phyloP scores from a whole-genome alignment of 176 grass and related monocot species.

The Dactylis glomerata region DNA sequence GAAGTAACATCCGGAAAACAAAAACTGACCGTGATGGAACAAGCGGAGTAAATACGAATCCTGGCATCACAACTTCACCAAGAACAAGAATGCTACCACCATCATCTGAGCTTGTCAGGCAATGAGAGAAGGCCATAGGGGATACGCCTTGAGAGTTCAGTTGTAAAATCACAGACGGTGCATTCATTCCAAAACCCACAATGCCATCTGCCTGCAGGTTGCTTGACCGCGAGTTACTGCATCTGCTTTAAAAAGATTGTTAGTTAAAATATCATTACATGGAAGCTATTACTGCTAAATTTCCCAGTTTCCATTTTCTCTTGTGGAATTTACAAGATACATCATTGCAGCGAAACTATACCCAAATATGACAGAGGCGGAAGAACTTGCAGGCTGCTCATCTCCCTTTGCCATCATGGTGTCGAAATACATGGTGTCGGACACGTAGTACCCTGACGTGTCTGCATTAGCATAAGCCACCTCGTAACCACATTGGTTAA shows the following conservation, averaged over 20 bases:
- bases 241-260: constrained; percentile 45
- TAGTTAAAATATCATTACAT: neutral
- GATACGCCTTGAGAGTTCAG: constrained; percentile 58
- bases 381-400: constrained; percentile 70
- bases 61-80: constrained; percentile 65
- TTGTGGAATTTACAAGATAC: neutral
- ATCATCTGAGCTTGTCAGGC: constrained; percentile 76
- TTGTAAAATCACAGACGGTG: constrained; percentile 76
- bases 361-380: constrained; percentile 80
- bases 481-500: constrained; percentile 62
- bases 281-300: neutral
- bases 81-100: constrained; percentile 87
- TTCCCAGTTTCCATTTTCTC: no score
- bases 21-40: constrained; percentile 73
- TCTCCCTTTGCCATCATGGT: constrained; percentile 51
- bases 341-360: constrained; percentile 28
- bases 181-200: constrained; percentile 80
- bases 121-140: constrained; percentile 84
- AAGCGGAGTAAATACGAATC: constrained; percentile 83
- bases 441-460: constrained; percentile 82
- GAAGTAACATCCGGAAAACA: neutral
- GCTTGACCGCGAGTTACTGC: constrained; percentile 75
- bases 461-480: constrained; percentile 77
- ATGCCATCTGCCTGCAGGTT: constrained; percentile 75
- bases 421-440: constrained; percentile 67